phyloP scores from a whole-genome alignment of 2,329 filamentous ascomycete genomes.

The Elsinoe arachidis region DNA sequence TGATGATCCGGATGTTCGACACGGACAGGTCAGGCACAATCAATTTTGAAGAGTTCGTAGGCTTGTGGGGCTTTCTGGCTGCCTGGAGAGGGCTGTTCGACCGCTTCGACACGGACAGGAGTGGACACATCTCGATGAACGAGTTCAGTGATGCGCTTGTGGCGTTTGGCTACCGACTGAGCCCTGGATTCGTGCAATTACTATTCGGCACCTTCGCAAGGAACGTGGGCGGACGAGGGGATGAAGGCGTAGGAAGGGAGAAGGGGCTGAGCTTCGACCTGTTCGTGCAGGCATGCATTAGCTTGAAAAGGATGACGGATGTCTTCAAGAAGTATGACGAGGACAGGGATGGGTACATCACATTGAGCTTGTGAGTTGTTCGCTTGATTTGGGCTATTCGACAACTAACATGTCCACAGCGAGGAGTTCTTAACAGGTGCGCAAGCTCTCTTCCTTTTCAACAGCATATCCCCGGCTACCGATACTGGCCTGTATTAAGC shows the following conservation, averaged over 20 bases:
- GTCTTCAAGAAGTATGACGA: conserved; percentile 99
- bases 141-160: conserved; percentile 89
- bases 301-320: conserved; percentile 95
- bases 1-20: conserved; percentile 99
- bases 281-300: conserved; percentile 96
- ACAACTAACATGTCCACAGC: conserved; percentile 23
- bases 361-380: conserved; percentile 45
- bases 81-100: conserved; percentile 94
- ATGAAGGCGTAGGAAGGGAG: conserved; percentile 37
- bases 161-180: conserved; percentile 85
- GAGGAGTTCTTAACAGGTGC: conserved; percentile 49
- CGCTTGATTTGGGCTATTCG: not conserved
- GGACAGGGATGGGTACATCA: conserved; percentile 80
- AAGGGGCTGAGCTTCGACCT: conserved; percentile 62
- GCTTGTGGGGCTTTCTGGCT: conserved; percentile 89
- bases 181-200: conserved; percentile 70
- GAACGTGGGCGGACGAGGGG: conserved; percentile 27
- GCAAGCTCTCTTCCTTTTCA: conserved; percentile 47
- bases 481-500: conserved; percentile 43
- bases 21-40: conserved; percentile 81
- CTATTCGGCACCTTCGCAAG: conserved; percentile 81
- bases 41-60: conserved; percentile 92
- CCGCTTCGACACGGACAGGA: conserved; percentile 81
- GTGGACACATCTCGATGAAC: conserved; percentile 72
- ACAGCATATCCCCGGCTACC: conserved; percentile 42